These are phyloP conservation scores for Aspergillus awamori DNA, from an alignment of 2,329 filamentous ascomycete genomes.

Conservation along the genomic window DNA sequence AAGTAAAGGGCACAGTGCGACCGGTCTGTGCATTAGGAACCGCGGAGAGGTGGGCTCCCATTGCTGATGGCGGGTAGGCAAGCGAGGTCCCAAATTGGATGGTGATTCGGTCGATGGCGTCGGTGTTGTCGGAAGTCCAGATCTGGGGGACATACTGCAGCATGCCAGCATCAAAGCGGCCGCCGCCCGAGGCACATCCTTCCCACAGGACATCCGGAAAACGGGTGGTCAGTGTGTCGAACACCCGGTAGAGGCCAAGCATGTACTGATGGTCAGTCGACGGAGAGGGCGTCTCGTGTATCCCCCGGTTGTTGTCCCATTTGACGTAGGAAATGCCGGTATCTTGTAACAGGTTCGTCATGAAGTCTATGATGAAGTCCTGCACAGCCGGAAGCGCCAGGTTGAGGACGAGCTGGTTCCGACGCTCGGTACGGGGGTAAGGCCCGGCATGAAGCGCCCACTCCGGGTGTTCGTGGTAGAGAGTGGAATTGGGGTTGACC, in stretches of 20 bases:
- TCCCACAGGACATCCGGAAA: conserved; percentile 68
- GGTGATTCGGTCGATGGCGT: conserved; percentile 61
- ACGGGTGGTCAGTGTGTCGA: conserved; percentile 60
- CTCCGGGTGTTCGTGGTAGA: conserved; percentile 65
- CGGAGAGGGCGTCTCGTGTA: conserved; percentile 62
- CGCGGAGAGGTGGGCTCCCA: conserved; percentile 67
- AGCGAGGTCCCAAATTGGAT: conserved; percentile 68
- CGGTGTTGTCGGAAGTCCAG: conserved; percentile 69
- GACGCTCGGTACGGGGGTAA: conserved; percentile 59
- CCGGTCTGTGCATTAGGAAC: conserved; percentile 62
- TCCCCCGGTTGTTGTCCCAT: conserved; percentile 69
- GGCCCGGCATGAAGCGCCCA: conserved; percentile 63
- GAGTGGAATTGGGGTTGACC: conserved; percentile 64
- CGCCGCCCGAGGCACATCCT: conserved; percentile 67
- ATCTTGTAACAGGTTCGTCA: conserved; percentile 58
- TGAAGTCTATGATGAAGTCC: conserved; percentile 60
- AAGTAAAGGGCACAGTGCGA: conserved; percentile 59
- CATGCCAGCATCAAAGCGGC: conserved; percentile 65
- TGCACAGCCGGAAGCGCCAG: conserved; percentile 64
- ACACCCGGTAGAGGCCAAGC: conserved; percentile 65
- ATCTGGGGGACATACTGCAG: conserved; percentile 67
- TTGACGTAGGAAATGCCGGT: conserved; percentile 64
- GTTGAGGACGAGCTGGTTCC: conserved; percentile 65
- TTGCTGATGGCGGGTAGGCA: conserved; percentile 63
- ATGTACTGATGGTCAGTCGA: conserved; percentile 62